phyloP scores from a whole-genome alignment of 306 rosid species.

The Prosopis cineraria region DNA sequence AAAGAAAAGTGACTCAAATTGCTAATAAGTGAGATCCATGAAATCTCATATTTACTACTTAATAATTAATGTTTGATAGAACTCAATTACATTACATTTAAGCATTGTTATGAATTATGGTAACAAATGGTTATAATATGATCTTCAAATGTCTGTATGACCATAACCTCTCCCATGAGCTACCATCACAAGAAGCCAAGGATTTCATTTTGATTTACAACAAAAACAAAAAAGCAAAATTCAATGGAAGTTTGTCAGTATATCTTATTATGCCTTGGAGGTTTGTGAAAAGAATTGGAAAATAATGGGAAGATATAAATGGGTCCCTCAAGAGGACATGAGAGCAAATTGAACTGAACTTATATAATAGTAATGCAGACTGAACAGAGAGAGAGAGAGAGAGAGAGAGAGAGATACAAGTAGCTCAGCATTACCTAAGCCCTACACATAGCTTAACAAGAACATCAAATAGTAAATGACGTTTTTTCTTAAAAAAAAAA shows the following conservation, averaged over 20 bases:
- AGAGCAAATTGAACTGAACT: slow-evolving; percentile 18
- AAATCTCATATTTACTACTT: no score
- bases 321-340: background rate
- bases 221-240: background rate
- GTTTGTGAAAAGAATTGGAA: background rate
- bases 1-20: no score
- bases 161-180: background rate
- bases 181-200: background rate
- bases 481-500: slow-evolving; percentile 19
- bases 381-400: background rate
- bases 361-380: slow-evolving; percentile 25
- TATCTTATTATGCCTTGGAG: background rate
- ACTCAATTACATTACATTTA: no score
- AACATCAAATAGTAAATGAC: slow-evolving; percentile 35
- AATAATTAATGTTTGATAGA: no score
- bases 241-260: background rate
- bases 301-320: background rate
- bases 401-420: background rate
- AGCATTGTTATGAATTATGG: no score
- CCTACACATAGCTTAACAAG: slow-evolving; percentile 32
- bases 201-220: background rate
- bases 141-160: background rate
- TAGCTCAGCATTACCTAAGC: slow-evolving; percentile 28
- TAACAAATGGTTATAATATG: background rate
- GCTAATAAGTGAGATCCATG: no score